phyloP scores from a whole-genome alignment of 2,329 filamentous ascomycete genomes.

The Colletotrichum spaethianum region DNA sequence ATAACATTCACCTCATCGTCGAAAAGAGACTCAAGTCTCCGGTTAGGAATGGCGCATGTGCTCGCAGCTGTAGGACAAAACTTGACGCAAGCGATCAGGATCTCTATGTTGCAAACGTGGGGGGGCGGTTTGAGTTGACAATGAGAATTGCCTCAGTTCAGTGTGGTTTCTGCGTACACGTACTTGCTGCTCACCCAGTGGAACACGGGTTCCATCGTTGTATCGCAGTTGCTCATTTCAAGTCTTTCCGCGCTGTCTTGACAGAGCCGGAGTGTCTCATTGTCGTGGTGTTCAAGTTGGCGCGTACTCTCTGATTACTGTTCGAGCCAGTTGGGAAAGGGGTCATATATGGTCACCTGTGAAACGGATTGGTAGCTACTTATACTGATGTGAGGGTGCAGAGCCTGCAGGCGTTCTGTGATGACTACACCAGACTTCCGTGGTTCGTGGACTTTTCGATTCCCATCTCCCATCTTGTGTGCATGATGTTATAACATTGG shows the following conservation, averaged over 20 bases:
- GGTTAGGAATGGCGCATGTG: not conserved
- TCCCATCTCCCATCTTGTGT: not conserved
- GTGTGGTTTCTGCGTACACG: not conserved
- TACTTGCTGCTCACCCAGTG: not conserved
- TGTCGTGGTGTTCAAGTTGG: no score
- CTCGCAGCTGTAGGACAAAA: not conserved
- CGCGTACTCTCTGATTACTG: not conserved
- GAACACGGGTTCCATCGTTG: not conserved
- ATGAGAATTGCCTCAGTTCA: not conserved
- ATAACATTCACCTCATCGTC: no score
- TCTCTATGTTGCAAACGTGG: not conserved
- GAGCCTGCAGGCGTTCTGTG: not conserved
- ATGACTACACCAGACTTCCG: not conserved
- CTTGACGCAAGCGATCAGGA: not conserved
- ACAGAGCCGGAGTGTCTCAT: not conserved
- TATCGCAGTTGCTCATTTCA: not conserved
- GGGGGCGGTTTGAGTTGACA: not conserved
- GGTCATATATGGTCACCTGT: not conserved
- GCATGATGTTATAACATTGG: fast-evolving
- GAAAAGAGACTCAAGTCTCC: not conserved
- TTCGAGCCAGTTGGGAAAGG: not conserved
- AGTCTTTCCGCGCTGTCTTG: not conserved
- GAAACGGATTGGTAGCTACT: not conserved
- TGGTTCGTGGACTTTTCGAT: not conserved
- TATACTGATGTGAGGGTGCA: not conserved